Percentiles rank a stretch among this genome's conserved stretches.
Conservation (phyloP, 345 rosid species). For the Eucalyptus camaldulensis region DNA sequence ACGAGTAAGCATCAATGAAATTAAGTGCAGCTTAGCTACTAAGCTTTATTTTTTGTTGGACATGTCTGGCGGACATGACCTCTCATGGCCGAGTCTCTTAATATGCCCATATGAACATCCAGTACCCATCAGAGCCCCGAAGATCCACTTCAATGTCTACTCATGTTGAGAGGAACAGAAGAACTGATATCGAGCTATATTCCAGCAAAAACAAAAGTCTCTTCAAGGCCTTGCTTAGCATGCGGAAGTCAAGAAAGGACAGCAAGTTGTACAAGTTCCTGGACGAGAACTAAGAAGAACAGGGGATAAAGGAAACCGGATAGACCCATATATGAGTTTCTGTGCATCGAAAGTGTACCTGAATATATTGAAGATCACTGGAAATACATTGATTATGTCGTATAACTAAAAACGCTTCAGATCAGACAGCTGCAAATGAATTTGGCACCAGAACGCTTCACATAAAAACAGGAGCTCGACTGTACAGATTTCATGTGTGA, state of each 20-base stretch:
- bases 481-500: not conserved
- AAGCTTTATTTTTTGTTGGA: too few relatives aligned
- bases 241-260: slow-evolving; percentile 41
- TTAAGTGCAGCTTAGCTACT: too few relatives aligned
- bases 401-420: not conserved
- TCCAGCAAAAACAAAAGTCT: slow-evolving; percentile 45
- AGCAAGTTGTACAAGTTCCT: slow-evolving; percentile 8
- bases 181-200: not conserved
- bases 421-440: not conserved
- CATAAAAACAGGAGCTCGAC: not conserved
- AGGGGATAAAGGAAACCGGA: not conserved
- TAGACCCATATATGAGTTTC: not conserved
- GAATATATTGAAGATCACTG: not conserved
- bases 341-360: not conserved
- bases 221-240: slow-evolving; percentile 58
- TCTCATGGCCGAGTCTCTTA: too few relatives aligned
- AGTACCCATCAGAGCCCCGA: too few relatives aligned
- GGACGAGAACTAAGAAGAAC: slow-evolving; percentile 17
- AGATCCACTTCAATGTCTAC: too few relatives aligned
- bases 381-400: not conserved
- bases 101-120: too few relatives aligned
- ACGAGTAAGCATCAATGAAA: too few relatives aligned
- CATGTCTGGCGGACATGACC: too few relatives aligned
- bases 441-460: not conserved
- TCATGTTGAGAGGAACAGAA: too few relatives aligned